Conservation (phyloP, 1,284 basidiomycete species). For the Ganoderma resinaceum region DNA sequence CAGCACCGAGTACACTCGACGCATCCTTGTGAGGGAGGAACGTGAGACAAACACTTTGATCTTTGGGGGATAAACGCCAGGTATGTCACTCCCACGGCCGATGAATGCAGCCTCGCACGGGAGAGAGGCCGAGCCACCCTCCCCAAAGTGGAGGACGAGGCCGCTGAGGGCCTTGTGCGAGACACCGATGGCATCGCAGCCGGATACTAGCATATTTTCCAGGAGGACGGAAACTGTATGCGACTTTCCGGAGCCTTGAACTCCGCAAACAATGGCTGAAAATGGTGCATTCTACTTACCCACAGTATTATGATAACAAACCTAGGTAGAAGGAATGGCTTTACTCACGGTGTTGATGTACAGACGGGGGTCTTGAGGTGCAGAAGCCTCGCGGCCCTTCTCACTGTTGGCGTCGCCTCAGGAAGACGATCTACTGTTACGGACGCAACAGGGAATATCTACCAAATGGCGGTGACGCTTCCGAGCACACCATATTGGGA, state of each 20-base stretch:
- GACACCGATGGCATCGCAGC: conserved; percentile 53
- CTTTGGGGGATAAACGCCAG: conserved; percentile 49
- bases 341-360: conserved; percentile 43
- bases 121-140: conserved; percentile 60
- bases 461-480: conserved; percentile 37
- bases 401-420: conserved; percentile 6
- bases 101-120: conserved; percentile 75
- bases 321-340: neutral
- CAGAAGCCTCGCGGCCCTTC: neutral
- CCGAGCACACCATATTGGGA: conserved; percentile 43
- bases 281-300: conserved; percentile 46
- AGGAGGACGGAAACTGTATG: conserved; percentile 71
- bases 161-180: conserved; percentile 63
- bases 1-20: conserved; percentile 57
- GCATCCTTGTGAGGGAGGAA: conserved; percentile 68
- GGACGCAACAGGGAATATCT: conserved; percentile 9
- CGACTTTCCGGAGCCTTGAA: conserved; percentile 70
- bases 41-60: conserved; percentile 69
- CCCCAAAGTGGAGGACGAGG: conserved; percentile 73
- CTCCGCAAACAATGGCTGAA: conserved; percentile 43
- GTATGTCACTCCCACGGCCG: conserved; percentile 45
- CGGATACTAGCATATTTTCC: conserved; percentile 69
- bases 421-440: neutral
- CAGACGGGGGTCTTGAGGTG: conserved; percentile 35
- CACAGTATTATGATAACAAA: neutral